A percentile compares a stretch with the other conserved stretches of the same genome.
Conservation (phyloP, 305 asterid genomes). For the Plantago lanceolata region DNA sequence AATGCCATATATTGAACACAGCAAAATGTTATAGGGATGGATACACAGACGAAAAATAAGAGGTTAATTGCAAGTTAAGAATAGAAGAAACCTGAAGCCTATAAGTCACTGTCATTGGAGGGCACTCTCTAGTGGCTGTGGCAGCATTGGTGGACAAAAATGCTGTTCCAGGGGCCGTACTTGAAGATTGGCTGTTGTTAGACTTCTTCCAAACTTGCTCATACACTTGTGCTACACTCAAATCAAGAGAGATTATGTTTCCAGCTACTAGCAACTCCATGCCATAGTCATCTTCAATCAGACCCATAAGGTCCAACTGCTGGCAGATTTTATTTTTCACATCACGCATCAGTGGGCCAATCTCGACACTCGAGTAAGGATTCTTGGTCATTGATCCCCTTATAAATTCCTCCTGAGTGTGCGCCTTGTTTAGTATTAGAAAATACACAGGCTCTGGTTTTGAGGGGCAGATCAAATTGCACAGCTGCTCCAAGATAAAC, state of each 20-base stretch:
- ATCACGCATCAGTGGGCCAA: conserved; percentile 99
- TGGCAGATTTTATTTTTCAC: conserved; percentile 97
- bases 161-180: conserved; percentile 57
- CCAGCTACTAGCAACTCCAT: conserved; percentile 98
- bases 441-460: conserved; percentile 86
- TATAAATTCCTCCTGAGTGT: conserved; percentile 96
- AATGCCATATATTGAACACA: conserved; percentile 6
- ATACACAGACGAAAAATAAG: conserved; percentile 6
- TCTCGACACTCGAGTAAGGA: conserved; percentile 95
- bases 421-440: conserved; percentile 87
- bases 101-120: conserved; percentile 96
- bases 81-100: conserved; percentile 76
- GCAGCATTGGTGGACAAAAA: conserved; percentile 59
- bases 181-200: conserved; percentile 63
- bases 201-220: conserved; percentile 98
- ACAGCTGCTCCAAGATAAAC: conserved; percentile 99
- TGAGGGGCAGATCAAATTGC: conserved; percentile 92
- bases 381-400: conserved; percentile 99
- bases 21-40: conserved; percentile 17
- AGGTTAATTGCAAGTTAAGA: conserved; percentile 10
- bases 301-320: conserved; percentile 96
- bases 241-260: conserved; percentile 89
- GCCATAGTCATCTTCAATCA: conserved; percentile 93
- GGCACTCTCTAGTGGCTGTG: conserved; percentile 70
- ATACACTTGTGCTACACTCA: conserved; percentile 88